Conservation (phyloP, 495 filamentous ascomycete genomes). For the Penicillium malachiteum region DNA sequence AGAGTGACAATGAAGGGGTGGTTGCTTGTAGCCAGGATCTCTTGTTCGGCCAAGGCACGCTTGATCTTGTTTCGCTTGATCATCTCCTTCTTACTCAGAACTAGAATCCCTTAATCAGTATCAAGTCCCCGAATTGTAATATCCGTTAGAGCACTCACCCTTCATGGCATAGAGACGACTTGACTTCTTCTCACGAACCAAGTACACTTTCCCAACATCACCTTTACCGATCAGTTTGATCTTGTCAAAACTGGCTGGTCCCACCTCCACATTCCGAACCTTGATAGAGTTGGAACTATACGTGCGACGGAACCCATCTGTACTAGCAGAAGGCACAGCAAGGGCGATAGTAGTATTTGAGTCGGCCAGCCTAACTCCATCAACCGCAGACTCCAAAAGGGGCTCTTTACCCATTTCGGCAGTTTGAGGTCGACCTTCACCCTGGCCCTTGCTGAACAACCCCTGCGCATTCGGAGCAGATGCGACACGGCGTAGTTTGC, state of each 20-base stretch:
- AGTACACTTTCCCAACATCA: slow-evolving; percentile 96
- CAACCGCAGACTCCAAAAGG: slow-evolving; percentile 54
- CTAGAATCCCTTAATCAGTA: slow-evolving; percentile 45
- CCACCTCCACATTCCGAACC: slow-evolving; percentile 93
- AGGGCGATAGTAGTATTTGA: slow-evolving; percentile 43
- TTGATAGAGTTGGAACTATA: slow-evolving; percentile 99
- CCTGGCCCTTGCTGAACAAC: slow-evolving; percentile 69
- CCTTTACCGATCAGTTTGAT: slow-evolving; percentile 99
- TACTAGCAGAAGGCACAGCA: slow-evolving; percentile 38
- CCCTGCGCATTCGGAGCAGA: slow-evolving; percentile 97
- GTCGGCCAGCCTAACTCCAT: slow-evolving; percentile 56
- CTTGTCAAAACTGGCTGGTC: slow-evolving; percentile 96
- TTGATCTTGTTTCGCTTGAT: slow-evolving; percentile 99
- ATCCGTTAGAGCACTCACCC: slow-evolving; percentile 52
- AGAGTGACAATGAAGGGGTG: slow-evolving; percentile 98
- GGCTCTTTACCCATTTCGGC: slow-evolving; percentile 80
- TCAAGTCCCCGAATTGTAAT: neutral
- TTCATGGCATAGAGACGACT: slow-evolving; percentile 97
- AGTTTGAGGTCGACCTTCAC: slow-evolving; percentile 69
- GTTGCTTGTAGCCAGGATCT: slow-evolving; percentile 97
- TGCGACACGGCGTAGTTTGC: slow-evolving; percentile 89
- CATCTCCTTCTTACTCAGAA: slow-evolving; percentile 99
- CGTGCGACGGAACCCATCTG: slow-evolving; percentile 77
- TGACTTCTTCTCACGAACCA: slow-evolving; percentile 97
- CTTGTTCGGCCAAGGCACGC: slow-evolving; percentile 93